Evolutionary conservation across 2,329 filamentous ascomycete species (phyloP).

Genomic region (Curvularia eragrostidis): DNA sequence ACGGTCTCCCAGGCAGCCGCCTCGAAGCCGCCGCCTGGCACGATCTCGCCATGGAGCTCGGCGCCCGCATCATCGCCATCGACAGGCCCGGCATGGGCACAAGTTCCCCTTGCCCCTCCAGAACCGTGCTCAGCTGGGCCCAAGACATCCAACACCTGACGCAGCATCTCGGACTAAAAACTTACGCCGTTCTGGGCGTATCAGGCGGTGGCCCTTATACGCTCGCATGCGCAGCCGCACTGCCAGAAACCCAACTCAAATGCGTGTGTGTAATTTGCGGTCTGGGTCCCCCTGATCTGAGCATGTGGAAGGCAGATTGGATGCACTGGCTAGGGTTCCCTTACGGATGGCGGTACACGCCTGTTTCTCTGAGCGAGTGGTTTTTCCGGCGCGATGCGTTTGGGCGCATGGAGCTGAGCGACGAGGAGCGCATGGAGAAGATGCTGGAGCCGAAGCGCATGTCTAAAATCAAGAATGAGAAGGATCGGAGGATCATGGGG

Average conservation of each 20-base stretch:
- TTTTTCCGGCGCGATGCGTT: conserved; percentile 31
- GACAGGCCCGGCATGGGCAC: conserved; percentile 42
- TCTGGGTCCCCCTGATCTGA: conserved; percentile 47
- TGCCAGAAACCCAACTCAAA: conserved; percentile 32
- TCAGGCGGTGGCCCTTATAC: conserved; percentile 46
- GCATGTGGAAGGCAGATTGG: conserved; percentile 38
- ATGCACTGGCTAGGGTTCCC: conserved; percentile 40
- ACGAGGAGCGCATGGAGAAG: conserved; percentile 34
- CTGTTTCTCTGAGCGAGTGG: conserved; percentile 28
- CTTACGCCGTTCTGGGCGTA: conserved; percentile 39
- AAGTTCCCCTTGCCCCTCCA: conserved; percentile 30
- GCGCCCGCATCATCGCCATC: conserved; percentile 33
- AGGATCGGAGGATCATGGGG: conserved; percentile 32
- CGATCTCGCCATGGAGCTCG: conserved; percentile 27
- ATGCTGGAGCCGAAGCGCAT: neutral
- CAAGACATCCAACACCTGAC: conserved; percentile 36
- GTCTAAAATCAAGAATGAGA: conserved; percentile 17
- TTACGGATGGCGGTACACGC: conserved; percentile 37
- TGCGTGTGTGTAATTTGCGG: conserved; percentile 38
- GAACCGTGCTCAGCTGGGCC: conserved; percentile 32
- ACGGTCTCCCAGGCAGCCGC: conserved; percentile 42
- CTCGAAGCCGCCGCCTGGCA: conserved; percentile 38
- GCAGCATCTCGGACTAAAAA: conserved; percentile 25
- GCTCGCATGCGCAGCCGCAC: conserved; percentile 36
- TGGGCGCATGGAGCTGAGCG: conserved; percentile 42